These are phyloP conservation scores for Tulasnella sp. DNA, from an alignment of 768 basidiomycete genomes.

Conservation along the genomic window DNA sequence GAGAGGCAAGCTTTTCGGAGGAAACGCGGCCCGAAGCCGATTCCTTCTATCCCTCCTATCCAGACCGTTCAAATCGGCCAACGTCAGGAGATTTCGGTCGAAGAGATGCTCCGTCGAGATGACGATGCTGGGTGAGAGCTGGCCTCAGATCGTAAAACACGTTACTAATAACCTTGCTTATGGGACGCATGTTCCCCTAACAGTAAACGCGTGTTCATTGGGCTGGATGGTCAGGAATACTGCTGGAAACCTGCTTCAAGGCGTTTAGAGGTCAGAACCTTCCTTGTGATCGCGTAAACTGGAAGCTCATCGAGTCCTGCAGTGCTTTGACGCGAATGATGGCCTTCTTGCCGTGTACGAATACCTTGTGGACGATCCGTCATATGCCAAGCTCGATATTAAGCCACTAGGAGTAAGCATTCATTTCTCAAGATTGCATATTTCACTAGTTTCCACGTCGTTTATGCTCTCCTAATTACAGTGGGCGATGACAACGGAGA, in stretches of 20 bases:
- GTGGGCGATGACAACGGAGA: constrained; percentile 60
- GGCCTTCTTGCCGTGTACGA: constrained; percentile 64
- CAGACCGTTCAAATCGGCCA: constrained; percentile 21
- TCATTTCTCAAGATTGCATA: background rate
- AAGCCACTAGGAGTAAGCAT: constrained; percentile 24
- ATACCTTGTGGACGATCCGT: constrained; percentile 58
- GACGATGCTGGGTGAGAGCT: constrained; percentile 3
- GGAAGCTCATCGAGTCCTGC: background rate
- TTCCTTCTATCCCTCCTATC: background rate
- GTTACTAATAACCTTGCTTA: background rate
- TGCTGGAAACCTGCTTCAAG: constrained; percentile 59
- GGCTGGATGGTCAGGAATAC: constrained; percentile 63
- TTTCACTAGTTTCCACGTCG: background rate
- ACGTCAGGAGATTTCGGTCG: background rate
- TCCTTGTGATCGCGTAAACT: background rate
- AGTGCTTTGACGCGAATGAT: constrained; percentile 65
- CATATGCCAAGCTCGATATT: constrained; percentile 55
- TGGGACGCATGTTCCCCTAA: constrained; percentile 38
- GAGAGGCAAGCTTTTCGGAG: constrained; percentile 1
- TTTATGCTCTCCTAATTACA: background rate
- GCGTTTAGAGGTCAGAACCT: constrained; percentile 30
- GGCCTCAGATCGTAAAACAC: background rate
- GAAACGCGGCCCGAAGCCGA: constrained; percentile 2
- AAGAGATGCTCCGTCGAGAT: constrained; percentile 20
- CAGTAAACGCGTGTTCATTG: constrained; percentile 73